phyloP scores from a whole-genome alignment of 495 filamentous ascomycete species.

The Penicillium pulvis region DNA sequence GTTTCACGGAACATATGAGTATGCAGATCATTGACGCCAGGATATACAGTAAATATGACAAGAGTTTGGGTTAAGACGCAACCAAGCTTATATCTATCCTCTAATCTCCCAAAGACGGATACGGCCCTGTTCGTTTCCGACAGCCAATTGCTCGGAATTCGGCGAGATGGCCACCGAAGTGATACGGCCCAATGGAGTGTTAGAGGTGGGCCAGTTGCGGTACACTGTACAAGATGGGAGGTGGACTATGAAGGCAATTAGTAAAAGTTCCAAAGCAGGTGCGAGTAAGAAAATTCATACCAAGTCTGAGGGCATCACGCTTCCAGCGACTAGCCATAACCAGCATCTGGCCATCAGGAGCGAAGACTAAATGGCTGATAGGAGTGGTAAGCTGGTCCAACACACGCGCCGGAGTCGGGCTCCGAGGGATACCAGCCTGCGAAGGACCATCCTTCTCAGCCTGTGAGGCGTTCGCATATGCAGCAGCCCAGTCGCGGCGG shows the following conservation, averaged over 20 bases:
- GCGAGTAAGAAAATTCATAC: conserved; percentile 29
- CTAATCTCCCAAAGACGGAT: conserved; percentile 86
- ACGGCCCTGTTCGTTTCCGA: conserved; percentile 84
- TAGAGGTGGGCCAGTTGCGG: conserved; percentile 91
- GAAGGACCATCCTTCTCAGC: conserved; percentile 38
- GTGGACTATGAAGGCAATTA: conserved; percentile 59
- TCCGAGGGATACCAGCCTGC: conserved; percentile 53
- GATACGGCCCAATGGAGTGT: conserved; percentile 86
- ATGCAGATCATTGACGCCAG: conserved; percentile 9
- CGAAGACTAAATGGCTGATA: conserved; percentile 74
- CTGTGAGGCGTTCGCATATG: conserved; percentile 27
- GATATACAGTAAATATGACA: conserved; percentile 10
- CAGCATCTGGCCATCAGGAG: conserved; percentile 85
- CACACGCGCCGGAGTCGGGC: conserved; percentile 67
- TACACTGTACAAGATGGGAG: conserved; percentile 91
- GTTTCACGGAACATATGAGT: background rate
- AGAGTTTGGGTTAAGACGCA: background rate
- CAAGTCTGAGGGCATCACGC: conserved; percentile 79
- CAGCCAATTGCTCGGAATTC: conserved; percentile 69
- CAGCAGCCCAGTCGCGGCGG: conserved; percentile 60
- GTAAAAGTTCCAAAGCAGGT: conserved; percentile 1
- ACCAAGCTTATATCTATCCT: conserved; percentile 23
- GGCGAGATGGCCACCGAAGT: conserved; percentile 77
- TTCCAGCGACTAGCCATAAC: conserved; percentile 83
- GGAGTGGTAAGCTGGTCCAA: conserved; percentile 88